These are phyloP conservation scores for Claviceps quebecensis DNA, from an alignment of 2,329 filamentous ascomycete species.

Conservation along the genomic window DNA sequence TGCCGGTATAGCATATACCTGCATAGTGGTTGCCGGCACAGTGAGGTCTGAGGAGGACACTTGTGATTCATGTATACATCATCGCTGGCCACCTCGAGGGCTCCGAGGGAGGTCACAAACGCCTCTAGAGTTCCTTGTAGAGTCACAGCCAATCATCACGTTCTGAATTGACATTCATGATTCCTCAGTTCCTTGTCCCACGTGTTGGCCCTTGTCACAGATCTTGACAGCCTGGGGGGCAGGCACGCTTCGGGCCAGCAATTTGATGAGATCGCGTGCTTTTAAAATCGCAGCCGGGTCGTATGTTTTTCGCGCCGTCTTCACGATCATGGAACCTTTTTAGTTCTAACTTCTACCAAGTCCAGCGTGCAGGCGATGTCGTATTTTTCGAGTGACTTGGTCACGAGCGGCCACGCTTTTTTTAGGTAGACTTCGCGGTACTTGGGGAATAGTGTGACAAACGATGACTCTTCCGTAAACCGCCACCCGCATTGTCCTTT, in stretches of 20 bases:
- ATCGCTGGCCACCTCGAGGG: no score
- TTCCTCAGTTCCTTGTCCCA: no score
- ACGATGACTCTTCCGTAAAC: slow-evolving; percentile 85
- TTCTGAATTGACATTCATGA: no score
- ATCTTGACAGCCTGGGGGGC: slow-evolving; percentile 90
- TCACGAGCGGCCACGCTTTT: slow-evolving; percentile 86
- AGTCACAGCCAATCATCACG: no score
- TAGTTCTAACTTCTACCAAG: slow-evolving; percentile 50
- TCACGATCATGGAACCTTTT: slow-evolving; percentile 80
- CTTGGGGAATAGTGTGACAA: slow-evolving; percentile 79
- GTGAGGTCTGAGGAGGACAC: no score
- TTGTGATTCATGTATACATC: no score
- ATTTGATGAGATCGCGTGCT: slow-evolving; percentile 84
- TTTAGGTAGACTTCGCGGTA: slow-evolving; percentile 91
- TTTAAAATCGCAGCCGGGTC: slow-evolving; percentile 91
- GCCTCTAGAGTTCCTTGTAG: no score
- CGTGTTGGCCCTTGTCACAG: not conserved
- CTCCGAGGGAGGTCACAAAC: no score
- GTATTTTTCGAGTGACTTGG: slow-evolving; percentile 69
- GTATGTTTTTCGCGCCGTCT: slow-evolving; percentile 81
- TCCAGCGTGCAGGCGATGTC: slow-evolving; percentile 88
- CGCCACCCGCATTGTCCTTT: slow-evolving; percentile 71
- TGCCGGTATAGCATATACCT: no score
- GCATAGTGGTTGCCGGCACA: no score
- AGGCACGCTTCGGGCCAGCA: slow-evolving; percentile 81